Evolutionary conservation across 2,329 filamentous ascomycete genomes (phyloP), one percentile per base, ranked within the genome.

Genomic region (Neopestalotiopsis clavispora): DNA sequence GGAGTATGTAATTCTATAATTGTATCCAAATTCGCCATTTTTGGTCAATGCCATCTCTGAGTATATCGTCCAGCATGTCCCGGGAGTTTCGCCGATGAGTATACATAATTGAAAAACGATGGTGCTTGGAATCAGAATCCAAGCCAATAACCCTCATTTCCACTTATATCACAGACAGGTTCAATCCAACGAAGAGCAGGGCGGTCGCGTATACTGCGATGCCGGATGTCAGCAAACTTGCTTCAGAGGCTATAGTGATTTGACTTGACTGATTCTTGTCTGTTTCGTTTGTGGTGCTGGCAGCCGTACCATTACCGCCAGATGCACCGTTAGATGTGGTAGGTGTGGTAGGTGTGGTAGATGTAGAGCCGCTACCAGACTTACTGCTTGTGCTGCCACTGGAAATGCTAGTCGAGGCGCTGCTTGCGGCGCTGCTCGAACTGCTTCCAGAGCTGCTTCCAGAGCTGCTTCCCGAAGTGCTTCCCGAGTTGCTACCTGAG

Each of bases 401-500:
- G 12, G 64, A 57, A 58, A 30, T 45, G 32, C 65, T 57, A 63
- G 23, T 58, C 13, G 56, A 30, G 30, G 12, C 23, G 57, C 57
- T 59, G 14, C 57, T 23, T n/a, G 57, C 30, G 12, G 30, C 30
- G 14, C 61, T 40, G 42, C 28, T 38, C 10, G 34, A 7, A 10
- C 34, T 38, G 34, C 52, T 30, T 28, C 30, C 69, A 57, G 65
- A 70, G 45, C 63, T 69, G 67, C 67, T 66, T 61, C 69, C 59
- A 34, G 70, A 71, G 65, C 69, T 62, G 61, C 69, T 65, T 57
- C 70, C 69, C 56, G 69, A 69, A 66, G 70, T 68, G 17, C 69
- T 42, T 4, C 62, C 38, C 4, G 60, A 63, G 6, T 2, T 63
- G 30, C 60, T 42, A 6, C 60, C 34, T 13, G 30, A 30, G 32